A percentile compares a stretch with the other conserved stretches of the same genome.
phyloP scores from a whole-genome alignment of 805 yeast species.

The Candida cerambycidarum region DNA sequence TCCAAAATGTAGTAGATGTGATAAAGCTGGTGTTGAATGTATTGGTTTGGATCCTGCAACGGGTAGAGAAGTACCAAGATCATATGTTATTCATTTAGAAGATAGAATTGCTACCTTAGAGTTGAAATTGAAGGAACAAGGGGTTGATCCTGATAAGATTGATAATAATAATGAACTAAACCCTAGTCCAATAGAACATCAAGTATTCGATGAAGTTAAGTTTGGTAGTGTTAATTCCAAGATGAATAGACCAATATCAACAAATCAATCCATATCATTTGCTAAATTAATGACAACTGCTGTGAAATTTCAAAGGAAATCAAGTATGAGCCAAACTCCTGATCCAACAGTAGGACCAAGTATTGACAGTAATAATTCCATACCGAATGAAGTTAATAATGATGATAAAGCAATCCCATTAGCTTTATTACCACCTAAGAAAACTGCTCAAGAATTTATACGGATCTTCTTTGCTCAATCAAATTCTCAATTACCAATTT shows the following conservation, averaged over 20 bases:
- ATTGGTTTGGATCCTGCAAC: conserved; percentile 86
- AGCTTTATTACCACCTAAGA: conserved; percentile 66
- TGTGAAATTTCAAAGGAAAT: conserved; percentile 47
- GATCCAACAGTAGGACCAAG: conserved; percentile 12
- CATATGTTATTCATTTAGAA: conserved; percentile 72
- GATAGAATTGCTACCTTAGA: conserved; percentile 61
- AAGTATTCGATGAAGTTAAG: conserved; percentile 12
- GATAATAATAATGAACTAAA: background rate
- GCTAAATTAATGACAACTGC: conserved; percentile 79
- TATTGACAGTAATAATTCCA: no score
- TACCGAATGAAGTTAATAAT: conserved; percentile 11
- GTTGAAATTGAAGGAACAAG: conserved; percentile 43
- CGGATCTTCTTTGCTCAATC: conserved; percentile 72
- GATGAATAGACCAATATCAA: conserved; percentile 4
- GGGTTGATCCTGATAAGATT: conserved; percentile 29
- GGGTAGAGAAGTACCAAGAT: conserved; percentile 81
- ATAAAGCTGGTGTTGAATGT: conserved; percentile 68
- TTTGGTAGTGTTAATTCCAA: conserved; percentile 12
- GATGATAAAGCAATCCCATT: conserved; percentile 24
- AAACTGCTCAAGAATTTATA: conserved; percentile 64
- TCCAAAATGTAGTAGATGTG: conserved; percentile 66
- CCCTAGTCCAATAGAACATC: background rate
- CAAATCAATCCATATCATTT: conserved; percentile 52
- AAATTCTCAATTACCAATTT: conserved; percentile 78
- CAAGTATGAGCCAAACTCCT: conserved; percentile 6